phyloP scores from a whole-genome alignment of 2,329 filamentous ascomycete genomes.

The Cladosporium sp. region DNA sequence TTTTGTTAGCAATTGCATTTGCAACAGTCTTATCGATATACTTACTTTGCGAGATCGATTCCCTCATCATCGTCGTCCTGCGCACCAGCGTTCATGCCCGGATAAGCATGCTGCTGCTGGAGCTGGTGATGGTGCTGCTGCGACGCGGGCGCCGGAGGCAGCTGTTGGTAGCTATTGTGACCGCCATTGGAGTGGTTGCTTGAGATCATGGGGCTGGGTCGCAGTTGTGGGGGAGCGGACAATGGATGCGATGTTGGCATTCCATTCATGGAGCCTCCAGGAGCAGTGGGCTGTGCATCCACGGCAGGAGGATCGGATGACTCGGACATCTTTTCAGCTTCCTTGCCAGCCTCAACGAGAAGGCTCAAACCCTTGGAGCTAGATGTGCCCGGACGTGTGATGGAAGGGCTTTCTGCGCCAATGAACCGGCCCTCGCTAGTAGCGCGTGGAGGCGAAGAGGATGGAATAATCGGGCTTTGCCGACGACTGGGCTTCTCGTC shows the following conservation, averaged over 20 bases:
- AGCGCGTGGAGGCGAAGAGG: conserved; percentile 15
- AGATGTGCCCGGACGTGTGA: conserved; percentile 10
- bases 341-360: conserved; percentile 17
- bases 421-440: conserved; percentile 4
- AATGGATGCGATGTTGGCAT: not conserved
- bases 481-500: conserved; percentile 19
- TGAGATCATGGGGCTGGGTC: conserved; percentile 15
- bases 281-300: not conserved
- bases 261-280: not conserved
- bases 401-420: conserved; percentile 8
- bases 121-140: conserved; percentile 12
- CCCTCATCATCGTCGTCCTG: conserved; percentile 43
- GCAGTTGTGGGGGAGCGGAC: not conserved
- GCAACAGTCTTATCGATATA: conserved; percentile 2
- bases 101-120: conserved; percentile 4
- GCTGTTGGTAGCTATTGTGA: not conserved
- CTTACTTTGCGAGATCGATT: conserved; percentile 49
- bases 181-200: conserved; percentile 10
- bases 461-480: conserved; percentile 30
- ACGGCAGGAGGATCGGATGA: not conserved
- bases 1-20: conserved; percentile 16
- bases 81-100: conserved; percentile 14
- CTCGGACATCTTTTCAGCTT: conserved; percentile 6
- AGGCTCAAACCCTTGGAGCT: conserved; percentile 30
- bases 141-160: not conserved